Conservation (phyloP, 352 stramenopile genomes). For the Discostella stelligera region DNA sequence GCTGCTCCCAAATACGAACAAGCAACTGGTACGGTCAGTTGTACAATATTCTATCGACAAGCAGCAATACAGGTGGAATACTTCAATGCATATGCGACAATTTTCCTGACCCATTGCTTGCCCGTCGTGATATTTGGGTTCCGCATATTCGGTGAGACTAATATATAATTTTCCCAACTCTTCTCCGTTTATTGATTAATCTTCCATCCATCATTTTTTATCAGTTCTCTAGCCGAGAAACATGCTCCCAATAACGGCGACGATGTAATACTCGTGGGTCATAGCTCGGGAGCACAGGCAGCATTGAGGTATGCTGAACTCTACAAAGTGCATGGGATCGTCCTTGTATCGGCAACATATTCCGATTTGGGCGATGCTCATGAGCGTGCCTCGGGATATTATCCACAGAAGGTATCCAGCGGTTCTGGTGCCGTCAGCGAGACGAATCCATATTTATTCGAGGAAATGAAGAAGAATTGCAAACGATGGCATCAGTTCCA, state of each 20-base stretch:
- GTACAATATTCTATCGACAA: conserved; percentile 46
- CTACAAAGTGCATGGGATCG: conserved; percentile 55
- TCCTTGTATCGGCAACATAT: conserved; percentile 80
- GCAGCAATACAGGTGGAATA: not conserved
- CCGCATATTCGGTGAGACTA: conserved; percentile 50
- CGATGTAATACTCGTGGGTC: conserved; percentile 67
- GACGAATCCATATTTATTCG: conserved; percentile 69
- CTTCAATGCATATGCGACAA: conserved; percentile 64
- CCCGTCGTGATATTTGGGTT: conserved; percentile 64
- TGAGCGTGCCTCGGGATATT: conserved; percentile 81
- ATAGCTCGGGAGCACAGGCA: conserved; percentile 81
- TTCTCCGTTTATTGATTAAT: not conserved
- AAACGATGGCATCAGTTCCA: conserved; percentile 79
- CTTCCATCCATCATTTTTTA: conserved; percentile 12
- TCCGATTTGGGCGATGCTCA: conserved; percentile 80
- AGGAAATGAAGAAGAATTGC: conserved; percentile 77
- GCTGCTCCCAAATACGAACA: conserved; percentile 66
- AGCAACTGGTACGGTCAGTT: conserved; percentile 77
- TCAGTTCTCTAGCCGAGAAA: conserved; percentile 53
- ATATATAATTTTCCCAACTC: not conserved
- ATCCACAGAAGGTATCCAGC: conserved; percentile 53
- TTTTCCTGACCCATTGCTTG: conserved; percentile 67
- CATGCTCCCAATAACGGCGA: conserved; percentile 15
- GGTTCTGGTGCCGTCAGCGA: conserved; percentile 39
- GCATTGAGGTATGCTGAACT: conserved; percentile 77